Conservation (phyloP, 768 basidiomycete species). For the Phylloporus arenicola region DNA sequence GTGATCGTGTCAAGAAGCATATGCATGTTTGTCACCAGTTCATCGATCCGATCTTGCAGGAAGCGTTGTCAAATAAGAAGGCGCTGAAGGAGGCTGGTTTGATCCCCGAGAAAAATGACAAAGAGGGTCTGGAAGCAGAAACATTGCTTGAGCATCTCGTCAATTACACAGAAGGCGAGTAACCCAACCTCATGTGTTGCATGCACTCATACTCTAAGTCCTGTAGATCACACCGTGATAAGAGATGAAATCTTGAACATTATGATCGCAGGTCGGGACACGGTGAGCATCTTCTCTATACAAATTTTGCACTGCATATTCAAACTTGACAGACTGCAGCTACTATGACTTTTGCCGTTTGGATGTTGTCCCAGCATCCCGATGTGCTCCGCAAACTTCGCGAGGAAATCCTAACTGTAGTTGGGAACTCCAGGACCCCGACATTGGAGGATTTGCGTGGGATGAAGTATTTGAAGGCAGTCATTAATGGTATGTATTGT, state of each 20-base stretch:
- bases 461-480: slow-evolving; percentile 38
- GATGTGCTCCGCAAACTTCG: slow-evolving; percentile 26
- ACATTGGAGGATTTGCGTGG: slow-evolving; percentile 29
- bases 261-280: slow-evolving; percentile 34
- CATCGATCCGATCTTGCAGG: slow-evolving; percentile 47
- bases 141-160: slow-evolving; percentile 30
- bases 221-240: slow-evolving; percentile 27
- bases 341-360: slow-evolving; percentile 32
- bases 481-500: slow-evolving; percentile 30
- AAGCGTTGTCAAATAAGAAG: slow-evolving; percentile 38
- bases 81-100: neutral
- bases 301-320: neutral
- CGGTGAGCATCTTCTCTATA: slow-evolving; percentile 13
- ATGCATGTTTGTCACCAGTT: slow-evolving; percentile 47
- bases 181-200: neutral
- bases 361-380: slow-evolving; percentile 41
- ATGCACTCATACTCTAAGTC: neutral
- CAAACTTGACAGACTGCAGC: slow-evolving; percentile 22
- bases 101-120: slow-evolving; percentile 4
- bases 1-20: slow-evolving; percentile 40
- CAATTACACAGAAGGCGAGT: slow-evolving; percentile 25
- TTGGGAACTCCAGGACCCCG: slow-evolving; percentile 26
- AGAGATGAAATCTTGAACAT: slow-evolving; percentile 36
- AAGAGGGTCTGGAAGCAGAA: slow-evolving; percentile 18
- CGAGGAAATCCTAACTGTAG: slow-evolving; percentile 24